A percentile compares a stretch with the other conserved stretches of the same genome.
These are phyloP conservation scores for Populus davidiana DNA, from an alignment of 345 rosid genomes.

Conservation along the genomic window DNA sequence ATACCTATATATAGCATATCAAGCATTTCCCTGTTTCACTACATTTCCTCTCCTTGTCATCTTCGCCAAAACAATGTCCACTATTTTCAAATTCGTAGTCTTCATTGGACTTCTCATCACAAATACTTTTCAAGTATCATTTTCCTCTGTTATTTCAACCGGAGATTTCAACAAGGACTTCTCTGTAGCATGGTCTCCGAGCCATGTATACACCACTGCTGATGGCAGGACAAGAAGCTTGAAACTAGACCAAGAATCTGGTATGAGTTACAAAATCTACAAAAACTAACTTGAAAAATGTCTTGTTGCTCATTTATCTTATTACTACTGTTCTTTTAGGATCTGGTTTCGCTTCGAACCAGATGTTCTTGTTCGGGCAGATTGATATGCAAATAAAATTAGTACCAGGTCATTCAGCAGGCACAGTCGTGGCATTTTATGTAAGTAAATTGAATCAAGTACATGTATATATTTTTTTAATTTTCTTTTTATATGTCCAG, in stretches of 20 bases:
- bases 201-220: conserved; percentile 59
- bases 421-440: conserved; percentile 74
- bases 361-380: conserved; percentile 69
- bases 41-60: background rate
- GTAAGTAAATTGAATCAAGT: conserved; percentile 33
- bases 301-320: background rate
- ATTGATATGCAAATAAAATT: conserved; percentile 78
- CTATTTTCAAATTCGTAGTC: background rate
- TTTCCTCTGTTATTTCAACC: conserved; percentile 53
- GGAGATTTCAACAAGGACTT: conserved; percentile 70
- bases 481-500: background rate
- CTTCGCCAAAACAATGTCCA: conserved; percentile 19
- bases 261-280: conserved; percentile 22
- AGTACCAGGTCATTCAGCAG: conserved; percentile 75
- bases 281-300: background rate
- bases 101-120: conserved; percentile 23
- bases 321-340: conserved; percentile 32
- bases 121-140: conserved; percentile 32
- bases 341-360: conserved; percentile 63
- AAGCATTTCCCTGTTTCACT: background rate
- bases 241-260: conserved; percentile 74
- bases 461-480: background rate
- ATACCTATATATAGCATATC: conserved; percentile 3
- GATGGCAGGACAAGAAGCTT: conserved; percentile 65
- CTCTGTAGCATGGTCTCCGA: conserved; percentile 70